These are phyloP conservation scores for Arthrobotrys pseudoclavata DNA, from an alignment of 2,329 filamentous ascomycete genomes.

Conservation along the genomic window DNA sequence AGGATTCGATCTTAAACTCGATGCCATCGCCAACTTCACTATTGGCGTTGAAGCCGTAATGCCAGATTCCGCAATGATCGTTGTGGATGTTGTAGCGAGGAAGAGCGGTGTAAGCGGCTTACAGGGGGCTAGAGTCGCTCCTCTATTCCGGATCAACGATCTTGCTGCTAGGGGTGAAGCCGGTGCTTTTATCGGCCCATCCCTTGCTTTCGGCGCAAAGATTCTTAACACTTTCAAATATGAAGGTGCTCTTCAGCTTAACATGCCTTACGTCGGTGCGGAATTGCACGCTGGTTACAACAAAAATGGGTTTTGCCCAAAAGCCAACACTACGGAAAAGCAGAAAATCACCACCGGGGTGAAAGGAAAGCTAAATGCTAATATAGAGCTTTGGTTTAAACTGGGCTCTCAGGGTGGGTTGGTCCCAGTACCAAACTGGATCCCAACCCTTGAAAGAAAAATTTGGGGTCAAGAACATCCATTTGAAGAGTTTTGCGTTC, in stretches of 20 bases:
- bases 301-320: slow-evolving; percentile 29
- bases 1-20: slow-evolving; percentile 31
- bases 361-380: slow-evolving; percentile 5
- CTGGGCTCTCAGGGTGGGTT: neutral
- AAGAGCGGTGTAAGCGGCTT: slow-evolving; percentile 63
- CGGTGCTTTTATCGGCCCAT: slow-evolving; percentile 61
- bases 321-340: slow-evolving; percentile 11
- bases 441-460: slow-evolving; percentile 31
- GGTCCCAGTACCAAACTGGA: slow-evolving; percentile 16
- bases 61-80: slow-evolving; percentile 40
- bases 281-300: slow-evolving; percentile 51
- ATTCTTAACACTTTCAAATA: slow-evolving; percentile 60
- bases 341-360: slow-evolving; percentile 24
- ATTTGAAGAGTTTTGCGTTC: slow-evolving; percentile 30
- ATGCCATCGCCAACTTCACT: slow-evolving; percentile 34
- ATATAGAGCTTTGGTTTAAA: slow-evolving; percentile 45
- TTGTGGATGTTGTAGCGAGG: slow-evolving; percentile 60
- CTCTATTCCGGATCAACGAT: slow-evolving; percentile 63
- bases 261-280: slow-evolving; percentile 59
- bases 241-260: slow-evolving; percentile 60
- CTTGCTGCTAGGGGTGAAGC: slow-evolving; percentile 61
- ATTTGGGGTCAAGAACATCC: slow-evolving; percentile 31
- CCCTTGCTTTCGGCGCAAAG: slow-evolving; percentile 63
- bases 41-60: slow-evolving; percentile 45
- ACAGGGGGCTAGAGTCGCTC: slow-evolving; percentile 59